Evolutionary conservation across 176 grass and related monocot genomes (phyloP), one percentile per base, ranked within the genome.

Genomic region (Aegilops umbellulata): DNA sequence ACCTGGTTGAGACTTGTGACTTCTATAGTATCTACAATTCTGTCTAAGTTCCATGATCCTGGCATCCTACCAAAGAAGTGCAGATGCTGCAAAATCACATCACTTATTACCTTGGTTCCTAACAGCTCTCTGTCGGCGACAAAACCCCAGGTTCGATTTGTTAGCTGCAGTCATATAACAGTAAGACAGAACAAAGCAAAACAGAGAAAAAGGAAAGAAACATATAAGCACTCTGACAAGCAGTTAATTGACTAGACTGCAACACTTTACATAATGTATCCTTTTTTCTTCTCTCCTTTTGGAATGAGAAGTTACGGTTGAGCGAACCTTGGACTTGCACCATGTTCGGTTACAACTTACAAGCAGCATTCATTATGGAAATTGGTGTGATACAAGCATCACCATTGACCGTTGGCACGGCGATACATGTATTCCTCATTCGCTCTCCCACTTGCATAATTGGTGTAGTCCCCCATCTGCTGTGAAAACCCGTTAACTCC

Each of bases 341-440:
- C 85, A 91, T 63, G 77, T 39, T 32, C 39, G 25, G 69, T 77
- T 77, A 88, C 81, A 87, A 80, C 63, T 81, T 77, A 87, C 81
- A 84, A 68, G 38, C 76, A 69, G 71, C 20, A 77, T 63, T 63
- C 84, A 85, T 91, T 85, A 22, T 70, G 38, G 62, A 23, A 41
- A 53, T 19, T 31, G 77, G 70, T 74, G 49, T 19, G 19, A 5
- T 71, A 77, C 82, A 91, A 53, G 69, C 62, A 88, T 91, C 77
- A 91, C 82, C 82, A 88, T 76, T 90, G 88, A 25, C 90, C 75
- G n/a, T 89, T 92, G 34, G 77, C 85, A 78, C 32, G 62, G 65
- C 61, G 88, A 88, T 95, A 95, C 79, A 89, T 78, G 83, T 90
- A 86, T 74, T 87, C 89, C 38, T 69, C 87, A 86, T 85, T 88